phyloP scores from a whole-genome alignment of 2,329 filamentous ascomycete species.

The Venturia aucupariae region DNA sequence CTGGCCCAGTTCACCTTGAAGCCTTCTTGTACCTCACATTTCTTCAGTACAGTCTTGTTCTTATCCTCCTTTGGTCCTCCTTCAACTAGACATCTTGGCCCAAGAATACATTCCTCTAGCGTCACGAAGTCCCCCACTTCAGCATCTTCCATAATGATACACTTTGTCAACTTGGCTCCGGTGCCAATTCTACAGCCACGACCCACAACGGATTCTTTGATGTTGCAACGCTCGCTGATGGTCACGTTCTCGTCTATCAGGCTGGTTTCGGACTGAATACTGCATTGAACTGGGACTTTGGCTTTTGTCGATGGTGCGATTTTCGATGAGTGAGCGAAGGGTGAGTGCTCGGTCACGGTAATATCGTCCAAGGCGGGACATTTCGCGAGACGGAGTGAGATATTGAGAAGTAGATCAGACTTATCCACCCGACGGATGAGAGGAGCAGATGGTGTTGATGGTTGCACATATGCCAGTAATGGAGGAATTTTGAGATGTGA shows the following conservation, averaged over 20 bases:
- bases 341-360: conserved; percentile 46
- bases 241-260: conserved; percentile 83
- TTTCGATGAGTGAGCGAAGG: conserved; percentile 70
- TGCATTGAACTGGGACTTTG: conserved; percentile 69
- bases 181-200: conserved; percentile 77
- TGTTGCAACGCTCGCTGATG: conserved; percentile 79
- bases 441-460: conserved; percentile 46
- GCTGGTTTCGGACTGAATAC: conserved; percentile 72
- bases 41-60: conserved; percentile 53
- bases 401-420: conserved; percentile 66
- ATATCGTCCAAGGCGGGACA: conserved; percentile 61
- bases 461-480: conserved; percentile 75
- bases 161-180: conserved; percentile 79
- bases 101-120: conserved; percentile 79
- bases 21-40: conserved; percentile 83
- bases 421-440: conserved; percentile 85
- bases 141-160: conserved; percentile 86
- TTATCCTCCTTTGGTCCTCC: conserved; percentile 50
- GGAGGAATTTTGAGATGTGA: conserved; percentile 51
- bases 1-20: conserved; percentile 75
- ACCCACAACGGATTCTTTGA: conserved; percentile 86
- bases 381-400: conserved; percentile 81
- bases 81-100: conserved; percentile 72
- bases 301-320: conserved; percentile 62
- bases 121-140: conserved; percentile 76